Evolutionary conservation across 306 rosid species (phyloP).

Genomic region (Acmispon strigosus): DNA sequence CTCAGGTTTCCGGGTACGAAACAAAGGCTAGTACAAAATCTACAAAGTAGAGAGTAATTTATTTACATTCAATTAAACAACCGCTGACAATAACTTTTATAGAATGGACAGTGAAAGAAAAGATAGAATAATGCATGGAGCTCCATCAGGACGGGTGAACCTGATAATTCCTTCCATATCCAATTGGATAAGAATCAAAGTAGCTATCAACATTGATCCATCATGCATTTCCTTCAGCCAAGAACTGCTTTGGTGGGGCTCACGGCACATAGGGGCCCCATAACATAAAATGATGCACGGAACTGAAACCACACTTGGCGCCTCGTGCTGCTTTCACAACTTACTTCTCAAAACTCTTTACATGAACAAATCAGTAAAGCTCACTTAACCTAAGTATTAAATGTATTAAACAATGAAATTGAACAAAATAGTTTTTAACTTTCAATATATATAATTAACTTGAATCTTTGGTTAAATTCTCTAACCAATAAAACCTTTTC

Average conservation of each 20-base stretch:
- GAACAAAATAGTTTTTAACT: too few relatives aligned
- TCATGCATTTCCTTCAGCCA: constrained; percentile 10
- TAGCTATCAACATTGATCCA: neutral
- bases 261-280: neutral
- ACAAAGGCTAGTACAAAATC: too few relatives aligned
- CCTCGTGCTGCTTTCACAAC: neutral
- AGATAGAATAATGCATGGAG: neutral
- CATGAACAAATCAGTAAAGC: too few relatives aligned
- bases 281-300: neutral
- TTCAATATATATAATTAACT: too few relatives aligned
- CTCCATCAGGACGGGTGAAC: neutral
- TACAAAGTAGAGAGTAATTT: too few relatives aligned
- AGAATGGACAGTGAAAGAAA: constrained; percentile 10
- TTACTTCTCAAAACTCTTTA: neutral
- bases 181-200: constrained; percentile 23
- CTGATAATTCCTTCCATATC: neutral
- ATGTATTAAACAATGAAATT: too few relatives aligned
- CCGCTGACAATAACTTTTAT: neutral
- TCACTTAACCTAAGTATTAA: too few relatives aligned
- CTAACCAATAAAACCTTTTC: too few relatives aligned
- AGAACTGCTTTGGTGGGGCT: constrained; percentile 18
- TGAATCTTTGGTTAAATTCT: too few relatives aligned
- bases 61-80: neutral
- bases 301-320: neutral
- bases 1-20: neutral